These are phyloP conservation scores for Colletotrichum tabaci DNA, from an alignment of 2,329 filamentous ascomycete species.

Conservation along the genomic window DNA sequence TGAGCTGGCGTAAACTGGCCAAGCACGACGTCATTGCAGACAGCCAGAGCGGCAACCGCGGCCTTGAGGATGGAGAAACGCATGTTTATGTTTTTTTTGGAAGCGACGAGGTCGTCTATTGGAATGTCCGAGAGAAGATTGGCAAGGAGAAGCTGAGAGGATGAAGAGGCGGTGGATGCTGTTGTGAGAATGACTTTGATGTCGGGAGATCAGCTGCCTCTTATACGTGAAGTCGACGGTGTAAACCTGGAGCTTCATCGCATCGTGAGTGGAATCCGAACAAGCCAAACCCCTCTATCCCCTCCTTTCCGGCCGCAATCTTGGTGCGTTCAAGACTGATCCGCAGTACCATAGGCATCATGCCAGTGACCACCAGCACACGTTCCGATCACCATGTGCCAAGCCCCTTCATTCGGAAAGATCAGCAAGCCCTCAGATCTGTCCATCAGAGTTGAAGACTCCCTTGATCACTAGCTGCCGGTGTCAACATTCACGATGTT, in stretches of 20 bases:
- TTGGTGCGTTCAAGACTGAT: background rate
- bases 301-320: background rate
- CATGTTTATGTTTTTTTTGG: constrained; percentile 34
- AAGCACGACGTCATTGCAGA: constrained; percentile 42
- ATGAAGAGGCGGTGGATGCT: background rate
- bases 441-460: background rate
- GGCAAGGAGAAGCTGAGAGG: no score
- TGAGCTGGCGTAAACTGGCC: constrained; percentile 42
- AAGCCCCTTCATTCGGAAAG: background rate
- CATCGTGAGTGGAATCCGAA: background rate
- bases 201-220: background rate
- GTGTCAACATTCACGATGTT: background rate
- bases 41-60: constrained; percentile 40
- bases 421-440: background rate
- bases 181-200: background rate
- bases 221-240: background rate
- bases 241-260: background rate
- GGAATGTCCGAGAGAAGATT: background rate
- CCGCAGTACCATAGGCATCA: background rate
- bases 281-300: accelerated
- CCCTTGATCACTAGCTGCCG: background rate
- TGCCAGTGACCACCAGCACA: background rate
- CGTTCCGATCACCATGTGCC: background rate
- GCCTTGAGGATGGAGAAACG: constrained; percentile 42
- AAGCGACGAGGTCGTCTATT: background rate